Evolutionary conservation across 2,329 filamentous ascomycete genomes (phyloP), one percentile per base, ranked within the genome.

Genomic region (Cylindrodendrum hubeiense): DNA sequence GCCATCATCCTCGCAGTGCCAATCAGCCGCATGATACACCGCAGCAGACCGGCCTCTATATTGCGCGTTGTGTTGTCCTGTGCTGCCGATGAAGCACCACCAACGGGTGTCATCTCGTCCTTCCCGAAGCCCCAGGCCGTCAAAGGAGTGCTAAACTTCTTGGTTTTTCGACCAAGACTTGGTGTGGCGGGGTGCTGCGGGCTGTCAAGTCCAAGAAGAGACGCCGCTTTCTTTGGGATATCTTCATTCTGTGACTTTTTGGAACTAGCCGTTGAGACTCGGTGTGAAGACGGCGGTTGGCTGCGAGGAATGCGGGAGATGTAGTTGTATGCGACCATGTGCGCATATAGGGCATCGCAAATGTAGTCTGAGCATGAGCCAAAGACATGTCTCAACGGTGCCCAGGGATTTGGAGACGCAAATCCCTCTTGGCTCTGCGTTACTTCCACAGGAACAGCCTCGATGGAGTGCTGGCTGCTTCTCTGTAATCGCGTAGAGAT

Each of bases 301-400:
- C 60, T 65, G 62, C 72, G 67, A 33, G 73, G 71, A 26, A 77
- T 71, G 39, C 79, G 73, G n/a, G 76, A 78, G 52, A 89, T 79
- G 77, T 89, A 89, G 75, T 89, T 89, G 75, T 87, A 89, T 0
- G 85, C 87, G 4, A 89, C 76, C 9, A 89, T 79, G 70, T 90
- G 87, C 0, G 87, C 87, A 70, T 89, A 89, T 6, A 90, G 76
- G 0, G 87, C 85, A 55, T 89, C 86, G 71, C 87, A 88, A 6
- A 89, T 82, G 68, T 86, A 84, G 66, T 87, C 85, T 2, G 84
- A 83, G 22, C 83, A 86, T 3, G 76, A 70, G 1, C 84, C 82
- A 71, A 90, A 89, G 54, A 89, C 82, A 58, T 82, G 83, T 65
- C 83, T 81, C 61, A 90, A 79, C 0, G 82, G 73, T 4, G 72